Evolutionary conservation across 2,329 filamentous ascomycete genomes (phyloP), one percentile per base, ranked within the genome.

Genomic region (Diaporthe citriasiana): DNA sequence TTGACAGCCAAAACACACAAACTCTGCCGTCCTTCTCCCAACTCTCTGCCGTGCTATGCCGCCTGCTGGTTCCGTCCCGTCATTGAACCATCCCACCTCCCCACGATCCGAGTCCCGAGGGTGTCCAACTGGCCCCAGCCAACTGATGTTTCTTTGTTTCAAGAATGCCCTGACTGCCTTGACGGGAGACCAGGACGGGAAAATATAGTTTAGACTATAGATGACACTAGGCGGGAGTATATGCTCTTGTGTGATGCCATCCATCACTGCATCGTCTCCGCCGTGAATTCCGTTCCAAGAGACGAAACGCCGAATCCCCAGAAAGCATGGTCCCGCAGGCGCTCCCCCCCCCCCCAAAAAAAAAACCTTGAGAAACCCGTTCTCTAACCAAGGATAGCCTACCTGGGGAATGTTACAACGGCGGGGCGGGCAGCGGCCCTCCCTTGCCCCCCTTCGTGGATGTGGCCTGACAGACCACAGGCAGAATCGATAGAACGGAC

Each of bases 61-160:
- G 22, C 19, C 3, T 27, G 22, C 40, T 40, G 56, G 60, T 25
- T 38, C 33, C 45, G n/a, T 66, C 63, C 63, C 63, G 63, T 66
- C 22, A n/a, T 33, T 12, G 12, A 15, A 66, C 45, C 45, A 66
- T 51, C 63, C 63, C 47, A 40, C 47, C 15, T 65, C 59, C 45
- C 63, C 30, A 53, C 33, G 47, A 53, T 51, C 63, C 63, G 47
- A 53, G 47, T 51, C 33, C 63, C 47, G 47, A 53, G 33, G 42
- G 9, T 9, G 3, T 53, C 63, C 12, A 53, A 38, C 25, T 4
- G 59, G 22, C 38, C 59, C 17, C n/a, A 40, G 63, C 30, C 63
- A 53, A 19, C 63, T 33, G 47, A 68, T 68, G 63, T 53, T 33
- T 40, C 47, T 53, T 27, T 35, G 63, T 68, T 68, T 68, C 63